Base-by-base conservation (phyloP, 805 yeast species). In the Ogataea nitratoaversa region DNA sequence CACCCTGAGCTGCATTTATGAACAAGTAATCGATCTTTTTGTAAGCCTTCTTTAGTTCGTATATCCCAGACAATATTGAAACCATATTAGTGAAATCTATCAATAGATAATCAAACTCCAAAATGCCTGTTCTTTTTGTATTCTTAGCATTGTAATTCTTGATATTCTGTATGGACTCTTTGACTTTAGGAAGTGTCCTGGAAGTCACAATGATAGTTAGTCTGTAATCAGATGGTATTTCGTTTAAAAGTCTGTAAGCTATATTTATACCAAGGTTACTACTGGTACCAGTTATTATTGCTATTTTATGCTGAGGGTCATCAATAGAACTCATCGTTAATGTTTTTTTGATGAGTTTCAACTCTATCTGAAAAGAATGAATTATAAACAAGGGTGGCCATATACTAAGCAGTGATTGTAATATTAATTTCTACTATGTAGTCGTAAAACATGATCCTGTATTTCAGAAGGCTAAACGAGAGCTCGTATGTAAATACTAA, bases 41-140 rank as follows among this genome's bases (percentile, higher is more conserved):
- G 65, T 82, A 90, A 44, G 78, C 74, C 50, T 78, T 74, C 44
- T 65, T 63, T 44, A 93, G 62, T 40, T 88, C 95, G 49, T 82
- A 72, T 41, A 77, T 76, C 0, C 95, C 96, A 20, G 75, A 72
- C 22, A 86, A 65, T 12, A 90, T 76, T 1, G 96, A 85, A 8
- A 87, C 82, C 96, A 90, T 88, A 53, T 85, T 78, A 11, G 90
- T 75, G 59, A 91, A 89, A 59, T 93, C 98, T n/a, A 93, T 79
- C 36, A 93, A 66, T 2, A 90, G 56, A 53, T 93, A 93, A 63
- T 93, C 99, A 55, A 82, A 91, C 55, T 87, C 95, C 5, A 89
- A 71, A 22, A 71, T 66, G 0, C 80, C 84, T 2, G 65, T 58
- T 34, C 87, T 70, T 34, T 62, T 63, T 4, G 59, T 56, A 12